phyloP scores from a whole-genome alignment of 768 basidiomycete genomes.

The Boletellus ananas region DNA sequence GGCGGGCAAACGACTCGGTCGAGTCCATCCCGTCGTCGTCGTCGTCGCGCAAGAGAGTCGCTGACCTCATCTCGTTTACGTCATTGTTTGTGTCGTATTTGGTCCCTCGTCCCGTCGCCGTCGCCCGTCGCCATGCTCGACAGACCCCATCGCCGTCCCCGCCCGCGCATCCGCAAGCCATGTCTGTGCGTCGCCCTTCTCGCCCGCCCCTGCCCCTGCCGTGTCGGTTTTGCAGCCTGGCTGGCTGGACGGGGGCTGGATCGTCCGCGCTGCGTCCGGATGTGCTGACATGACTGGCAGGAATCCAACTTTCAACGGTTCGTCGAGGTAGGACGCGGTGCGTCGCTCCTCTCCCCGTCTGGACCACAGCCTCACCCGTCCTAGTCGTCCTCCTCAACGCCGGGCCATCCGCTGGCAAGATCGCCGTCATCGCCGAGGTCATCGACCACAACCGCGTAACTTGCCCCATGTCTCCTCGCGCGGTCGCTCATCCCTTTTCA shows the following conservation, averaged over 20 bases:
- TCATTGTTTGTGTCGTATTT: constrained; percentile 15
- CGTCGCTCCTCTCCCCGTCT: neutral
- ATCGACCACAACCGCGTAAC: constrained; percentile 97
- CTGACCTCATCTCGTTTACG: constrained; percentile 6
- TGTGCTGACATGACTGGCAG: constrained; percentile 33
- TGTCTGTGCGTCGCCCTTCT: constrained; percentile 19
- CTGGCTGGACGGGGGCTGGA: constrained; percentile 8
- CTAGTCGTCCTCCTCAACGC: constrained; percentile 87
- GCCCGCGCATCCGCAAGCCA: constrained; percentile 7
- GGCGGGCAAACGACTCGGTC: constrained; percentile 27
- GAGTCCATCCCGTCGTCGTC: constrained; percentile 20
- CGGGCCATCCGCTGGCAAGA: constrained; percentile 81
- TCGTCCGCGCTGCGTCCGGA: constrained; percentile 2
- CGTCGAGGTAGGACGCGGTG: constrained; percentile 96
- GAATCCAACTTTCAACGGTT: constrained; percentile 93
- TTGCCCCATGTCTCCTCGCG: neutral
- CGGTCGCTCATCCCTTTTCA: constrained; percentile 28
- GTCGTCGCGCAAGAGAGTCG: neutral
- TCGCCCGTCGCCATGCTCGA: neutral
- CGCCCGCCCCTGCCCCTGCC: neutral
- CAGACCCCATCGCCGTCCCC: neutral
- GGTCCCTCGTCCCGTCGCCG: neutral
- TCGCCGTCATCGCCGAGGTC: constrained; percentile 95
- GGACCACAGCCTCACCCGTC: constrained; percentile 2
- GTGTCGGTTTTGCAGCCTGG: neutral